Conservation (phyloP, 1,284 basidiomycete genomes). For the Mycosarcoma maydis region DNA sequence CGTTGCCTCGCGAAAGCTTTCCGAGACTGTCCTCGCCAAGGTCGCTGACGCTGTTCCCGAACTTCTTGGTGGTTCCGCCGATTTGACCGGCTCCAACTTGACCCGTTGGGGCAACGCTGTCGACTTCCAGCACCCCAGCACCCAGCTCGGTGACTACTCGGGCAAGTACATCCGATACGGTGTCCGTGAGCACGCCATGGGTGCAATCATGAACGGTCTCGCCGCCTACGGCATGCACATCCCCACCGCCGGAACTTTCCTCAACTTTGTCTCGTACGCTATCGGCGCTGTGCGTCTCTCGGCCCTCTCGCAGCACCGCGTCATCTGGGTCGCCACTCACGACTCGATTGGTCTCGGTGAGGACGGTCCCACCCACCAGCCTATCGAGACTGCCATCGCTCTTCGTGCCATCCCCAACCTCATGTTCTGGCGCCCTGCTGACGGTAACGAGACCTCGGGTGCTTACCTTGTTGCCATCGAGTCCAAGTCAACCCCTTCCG, state of each 20-base stretch:
- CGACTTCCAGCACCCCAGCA: slow-evolving; percentile 88
- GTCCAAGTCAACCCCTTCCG: slow-evolving; percentile 80
- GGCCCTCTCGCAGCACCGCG: slow-evolving; percentile 86
- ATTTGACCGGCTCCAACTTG: slow-evolving; percentile 90
- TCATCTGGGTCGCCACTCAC: slow-evolving; percentile 86
- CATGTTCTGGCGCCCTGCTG: slow-evolving; percentile 77
- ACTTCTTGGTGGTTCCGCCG: slow-evolving; percentile 82
- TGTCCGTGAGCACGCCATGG: slow-evolving; percentile 97
- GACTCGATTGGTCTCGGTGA: slow-evolving; percentile 72
- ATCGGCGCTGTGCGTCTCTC: slow-evolving; percentile 90
- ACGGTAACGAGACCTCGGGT: slow-evolving; percentile 93
- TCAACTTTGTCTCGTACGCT: slow-evolving; percentile 93
- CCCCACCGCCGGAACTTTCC: slow-evolving; percentile 71
- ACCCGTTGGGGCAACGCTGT: slow-evolving; percentile 80
- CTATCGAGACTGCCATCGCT: slow-evolving; percentile 85
- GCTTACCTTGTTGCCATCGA: slow-evolving; percentile 83
- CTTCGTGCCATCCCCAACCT: slow-evolving; percentile 90
- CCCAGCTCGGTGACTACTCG: slow-evolving; percentile 83
- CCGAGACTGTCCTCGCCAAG: slow-evolving; percentile 85
- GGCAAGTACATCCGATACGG: slow-evolving; percentile 94
- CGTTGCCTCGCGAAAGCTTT: slow-evolving; percentile 89
- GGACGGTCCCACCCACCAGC: slow-evolving; percentile 96
- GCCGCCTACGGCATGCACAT: slow-evolving; percentile 85
- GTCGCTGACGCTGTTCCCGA: slow-evolving; percentile 82
- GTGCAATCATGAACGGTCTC: slow-evolving; percentile 90